phyloP scores from a whole-genome alignment of 768 basidiomycete species.

The Podaxis mareebaensis region DNA sequence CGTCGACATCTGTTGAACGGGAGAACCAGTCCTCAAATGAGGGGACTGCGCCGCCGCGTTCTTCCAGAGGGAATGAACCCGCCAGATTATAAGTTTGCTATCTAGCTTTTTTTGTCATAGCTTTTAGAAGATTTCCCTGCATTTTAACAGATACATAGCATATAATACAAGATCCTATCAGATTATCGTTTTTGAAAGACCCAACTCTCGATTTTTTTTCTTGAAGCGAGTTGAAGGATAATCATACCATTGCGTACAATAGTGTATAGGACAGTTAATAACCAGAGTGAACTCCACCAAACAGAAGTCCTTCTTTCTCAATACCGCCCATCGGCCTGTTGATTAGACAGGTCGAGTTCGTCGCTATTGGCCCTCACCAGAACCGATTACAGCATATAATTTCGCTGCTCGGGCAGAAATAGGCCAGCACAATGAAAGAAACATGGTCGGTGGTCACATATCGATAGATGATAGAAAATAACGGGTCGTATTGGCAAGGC shows the following conservation, averaged over 20 bases:
- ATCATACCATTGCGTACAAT: slow-evolving; percentile 28
- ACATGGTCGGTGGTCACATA: not conserved
- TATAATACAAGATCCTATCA: not conserved
- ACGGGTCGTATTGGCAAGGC: not conserved
- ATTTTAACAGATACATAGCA: not conserved
- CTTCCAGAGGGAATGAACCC: not conserved
- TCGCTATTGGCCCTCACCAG: slow-evolving; percentile 76
- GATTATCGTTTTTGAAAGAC: not conserved
- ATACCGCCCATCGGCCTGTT: slow-evolving; percentile 51
- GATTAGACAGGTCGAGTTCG: slow-evolving; percentile 52
- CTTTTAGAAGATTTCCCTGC: not conserved
- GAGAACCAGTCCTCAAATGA: not conserved
- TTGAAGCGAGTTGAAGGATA: slow-evolving; percentile 10
- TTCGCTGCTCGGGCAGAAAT: slow-evolving; percentile 79
- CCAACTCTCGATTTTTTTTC: not conserved
- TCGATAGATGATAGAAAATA: not conserved
- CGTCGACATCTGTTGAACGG: not conserved
- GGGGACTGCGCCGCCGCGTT: not conserved
- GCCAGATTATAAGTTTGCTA: not conserved
- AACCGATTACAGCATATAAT: slow-evolving; percentile 72
- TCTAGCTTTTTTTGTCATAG: not conserved
- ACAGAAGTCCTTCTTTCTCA: slow-evolving; percentile 35
- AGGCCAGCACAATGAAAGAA: slow-evolving; percentile 40
- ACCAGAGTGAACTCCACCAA: slow-evolving; percentile 33
- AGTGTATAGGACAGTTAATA: slow-evolving; percentile 16